Evolutionary conservation across 208 protist species (phyloP), one percentile per base, ranked within the genome.

Genomic region (Trypanosoma congolense): DNA sequence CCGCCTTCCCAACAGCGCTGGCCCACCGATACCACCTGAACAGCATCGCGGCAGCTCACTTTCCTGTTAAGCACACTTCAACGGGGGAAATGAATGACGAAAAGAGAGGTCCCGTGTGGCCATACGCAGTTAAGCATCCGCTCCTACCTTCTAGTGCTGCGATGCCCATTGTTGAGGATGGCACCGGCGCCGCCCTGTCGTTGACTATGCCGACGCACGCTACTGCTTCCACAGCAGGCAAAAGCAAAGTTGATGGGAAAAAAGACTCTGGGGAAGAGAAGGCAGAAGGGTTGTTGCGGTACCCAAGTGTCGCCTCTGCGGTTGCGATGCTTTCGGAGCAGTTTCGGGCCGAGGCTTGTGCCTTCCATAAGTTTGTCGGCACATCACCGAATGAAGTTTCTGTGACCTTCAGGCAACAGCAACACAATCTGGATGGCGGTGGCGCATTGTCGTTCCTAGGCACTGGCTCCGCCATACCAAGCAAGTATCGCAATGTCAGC

Each of bases 401-500:
- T 19, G 5, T n/a, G 42, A 9, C 42, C 10, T 24, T n/a, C 10
- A 16, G 24, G 21, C 12, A 26, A 26, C 38, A 35, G 16, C 22
- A 21, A 22, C 49, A 63, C 9, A 65, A 58, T 12, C 50, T 50
- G 8, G 65, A 53, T 26, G 65, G 58, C 21, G 61, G 66, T 36
- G 85, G 85, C n/a, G 75, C 77, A 0, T 55, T 93, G 14, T 72
- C 77, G 3, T 95, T 95, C 55, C 61, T 92, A 12, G 89, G 89
- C 2, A 95, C 89, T 2, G 89, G 84, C 16, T 92, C 89, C 24
- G 81, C 89, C 16, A 61, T 95, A 1, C 89, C 89, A 9, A 88
- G 83, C 61, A 95, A 95, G 60, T 93, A 95, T 55, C 69, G 89
- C 14, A 95, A 92, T 54, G 89, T 92, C 26, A 92, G 83, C 50